phyloP scores from a whole-genome alignment of 2,329 filamentous ascomycete genomes.

The Capronia epimyces region DNA sequence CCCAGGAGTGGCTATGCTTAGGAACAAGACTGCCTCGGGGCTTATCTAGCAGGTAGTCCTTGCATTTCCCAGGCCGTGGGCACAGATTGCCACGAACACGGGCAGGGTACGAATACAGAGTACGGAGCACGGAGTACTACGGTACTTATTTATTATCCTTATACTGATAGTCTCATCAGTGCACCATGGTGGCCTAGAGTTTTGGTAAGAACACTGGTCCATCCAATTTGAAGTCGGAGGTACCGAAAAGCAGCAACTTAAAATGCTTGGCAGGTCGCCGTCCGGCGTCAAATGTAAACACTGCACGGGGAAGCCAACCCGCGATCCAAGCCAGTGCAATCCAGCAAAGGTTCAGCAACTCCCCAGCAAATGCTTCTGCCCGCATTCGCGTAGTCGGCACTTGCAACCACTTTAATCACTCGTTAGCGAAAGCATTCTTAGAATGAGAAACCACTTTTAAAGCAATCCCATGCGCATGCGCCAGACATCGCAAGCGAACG shows the following conservation, averaged over 20 bases:
- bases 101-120: too few species aligned
- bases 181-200: too few species aligned
- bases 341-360: not conserved
- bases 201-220: too few species aligned
- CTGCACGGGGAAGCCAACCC: not conserved
- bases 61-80: too few species aligned
- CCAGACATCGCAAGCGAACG: constrained; percentile 9
- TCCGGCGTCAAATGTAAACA: not conserved
- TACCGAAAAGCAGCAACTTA: not conserved
- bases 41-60: too few species aligned
- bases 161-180: too few species aligned
- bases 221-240: not conserved
- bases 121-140: too few species aligned
- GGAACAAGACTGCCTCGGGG: too few species aligned
- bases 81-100: too few species aligned
- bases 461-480: constrained; percentile 10
- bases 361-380: not conserved
- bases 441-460: constrained; percentile 11
- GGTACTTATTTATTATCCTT: too few species aligned
- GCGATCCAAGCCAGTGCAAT: not conserved
- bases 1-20: too few species aligned
- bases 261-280: not conserved
- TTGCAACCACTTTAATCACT: constrained; percentile 3
- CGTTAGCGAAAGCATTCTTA: constrained; percentile 13
- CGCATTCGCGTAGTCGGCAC: not conserved